Base-by-base conservation (phyloP, 163 green algal species). In the Prototheca wickerhamii region DNA sequence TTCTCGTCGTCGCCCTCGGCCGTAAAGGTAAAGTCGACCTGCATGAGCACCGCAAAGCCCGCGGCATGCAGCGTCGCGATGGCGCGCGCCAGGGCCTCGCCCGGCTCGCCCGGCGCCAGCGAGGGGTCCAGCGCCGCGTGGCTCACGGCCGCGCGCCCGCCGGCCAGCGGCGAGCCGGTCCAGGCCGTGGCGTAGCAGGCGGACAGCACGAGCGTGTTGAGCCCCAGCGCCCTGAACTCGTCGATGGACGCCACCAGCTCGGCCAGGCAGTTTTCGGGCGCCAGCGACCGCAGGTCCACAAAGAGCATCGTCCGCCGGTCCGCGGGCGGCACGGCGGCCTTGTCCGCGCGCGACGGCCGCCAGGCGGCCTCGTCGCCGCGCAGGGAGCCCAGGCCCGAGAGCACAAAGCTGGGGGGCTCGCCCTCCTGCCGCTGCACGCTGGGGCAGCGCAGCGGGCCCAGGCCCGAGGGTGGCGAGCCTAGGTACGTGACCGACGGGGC, bases 21-120 rank as follows among this genome's bases (percentile, higher is more conserved):
- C 0, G 86, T 93, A 30, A 92, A 80, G 67, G 82, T 88, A 62
- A 87, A 85, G 71, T 94, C 84, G 2, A 84, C 73, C 69, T 82
- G 70, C 43, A 90, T 52, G n/a, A 89, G 63, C 2, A 91, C 85
- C 64, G 90, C 81, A 20, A 92, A 63, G 46, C 84, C 85, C 12
- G 76, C 72, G 2, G 35, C 58, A 43, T 90, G 83, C 58, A 90
- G 66, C 49, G 61, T 67, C 15, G 57, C 53, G 12, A 91, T 64
- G 28, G 84, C 63, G 33, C 59, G 34, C 63, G 72, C 67, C 40
- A 86, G 61, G 69, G 87, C 77, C 20, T 51, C 35, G 2, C 55
- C 58, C 6, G 80, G 64, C 26, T 71, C 68, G 2, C 26, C 57
- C 18, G 55, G 56, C 46, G 67, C 68, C 4, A 82, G 72, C 53